A percentile compares a stretch with the other conserved stretches of the same genome.
Conservation (phyloP, 202 grass and related monocot species). For the Setaria viridis region DNA sequence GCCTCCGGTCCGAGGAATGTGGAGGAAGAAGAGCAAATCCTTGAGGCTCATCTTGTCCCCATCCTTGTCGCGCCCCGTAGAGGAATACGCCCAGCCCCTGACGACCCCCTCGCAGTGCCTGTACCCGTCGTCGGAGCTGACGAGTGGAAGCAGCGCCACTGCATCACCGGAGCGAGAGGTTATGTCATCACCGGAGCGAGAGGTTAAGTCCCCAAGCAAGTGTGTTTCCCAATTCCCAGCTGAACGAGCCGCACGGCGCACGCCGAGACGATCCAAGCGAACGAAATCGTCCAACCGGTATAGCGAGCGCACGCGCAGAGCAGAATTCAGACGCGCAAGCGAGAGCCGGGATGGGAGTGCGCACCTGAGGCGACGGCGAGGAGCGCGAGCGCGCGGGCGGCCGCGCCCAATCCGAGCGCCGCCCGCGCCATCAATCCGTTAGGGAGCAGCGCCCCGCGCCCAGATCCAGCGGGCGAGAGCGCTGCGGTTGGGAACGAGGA, state of each 20-base stretch:
- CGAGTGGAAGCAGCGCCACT: conserved; percentile 28
- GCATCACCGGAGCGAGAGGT: conserved; percentile 16
- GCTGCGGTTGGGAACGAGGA: background rate
- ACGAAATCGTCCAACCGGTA: background rate
- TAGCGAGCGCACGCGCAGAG: background rate
- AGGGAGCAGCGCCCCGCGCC: background rate
- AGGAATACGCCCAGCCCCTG: conserved; percentile 68
- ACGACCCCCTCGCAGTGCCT: conserved; percentile 69
- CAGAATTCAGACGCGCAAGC: background rate
- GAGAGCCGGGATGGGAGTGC: background rate
- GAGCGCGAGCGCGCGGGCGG: conserved; percentile 19
- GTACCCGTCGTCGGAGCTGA: conserved; percentile 47
- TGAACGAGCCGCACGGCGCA: background rate
- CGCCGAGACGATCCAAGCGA: background rate
- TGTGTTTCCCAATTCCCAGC: background rate
- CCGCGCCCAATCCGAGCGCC: background rate
- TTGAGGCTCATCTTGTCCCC: conserved; percentile 74
- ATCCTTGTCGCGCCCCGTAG: conserved; percentile 34
- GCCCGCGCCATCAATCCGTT: conserved; percentile 48
- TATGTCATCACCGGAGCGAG: background rate
- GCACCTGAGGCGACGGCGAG: conserved; percentile 47
- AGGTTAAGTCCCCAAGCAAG: background rate
- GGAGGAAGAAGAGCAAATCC: conserved; percentile 96
- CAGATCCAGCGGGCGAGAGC: conserved; percentile 38
- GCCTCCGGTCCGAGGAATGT: conserved; percentile 90